phyloP scores from a whole-genome alignment of 2,329 filamentous ascomycete species.

The Fusarium torreyae region DNA sequence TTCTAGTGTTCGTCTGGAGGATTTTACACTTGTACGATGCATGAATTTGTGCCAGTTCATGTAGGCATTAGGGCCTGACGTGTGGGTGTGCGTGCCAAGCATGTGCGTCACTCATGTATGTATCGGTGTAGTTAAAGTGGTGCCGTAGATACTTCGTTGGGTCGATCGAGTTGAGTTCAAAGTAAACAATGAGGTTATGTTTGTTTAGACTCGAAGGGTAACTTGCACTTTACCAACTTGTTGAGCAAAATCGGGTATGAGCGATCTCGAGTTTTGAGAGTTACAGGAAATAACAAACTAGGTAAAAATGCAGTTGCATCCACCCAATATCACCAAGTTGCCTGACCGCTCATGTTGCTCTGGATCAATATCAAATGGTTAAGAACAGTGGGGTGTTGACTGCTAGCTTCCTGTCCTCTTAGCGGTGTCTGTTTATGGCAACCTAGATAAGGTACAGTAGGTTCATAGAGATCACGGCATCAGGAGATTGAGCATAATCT shows the following conservation, averaged over 20 bases:
- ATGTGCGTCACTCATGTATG: conserved; percentile 43
- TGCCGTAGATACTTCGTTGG: conserved; percentile 30
- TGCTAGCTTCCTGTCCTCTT: conserved; percentile 7
- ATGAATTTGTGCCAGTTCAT: conserved; percentile 50
- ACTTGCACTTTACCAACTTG: neutral
- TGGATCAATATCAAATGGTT: conserved; percentile 7
- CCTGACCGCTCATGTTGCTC: conserved; percentile 34
- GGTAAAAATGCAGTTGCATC: conserved; percentile 9
- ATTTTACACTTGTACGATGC: conserved; percentile 21
- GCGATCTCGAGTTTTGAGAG: neutral
- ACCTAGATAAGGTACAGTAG: neutral
- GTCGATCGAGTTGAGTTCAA: conserved; percentile 1
- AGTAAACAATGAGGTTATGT: conserved; percentile 9
- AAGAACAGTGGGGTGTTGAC: conserved; percentile 36
- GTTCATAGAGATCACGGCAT: conserved; percentile 19
- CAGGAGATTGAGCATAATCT: conserved; percentile 5
- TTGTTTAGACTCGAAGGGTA: conserved; percentile 5
- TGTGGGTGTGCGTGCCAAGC: conserved; percentile 49
- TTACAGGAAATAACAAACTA: neutral
- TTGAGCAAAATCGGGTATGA: neutral
- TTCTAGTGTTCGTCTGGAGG: neutral
- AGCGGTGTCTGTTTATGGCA: conserved; percentile 16
- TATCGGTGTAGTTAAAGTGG: conserved; percentile 44
- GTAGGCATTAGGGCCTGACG: conserved; percentile 49
- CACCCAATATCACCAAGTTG: conserved; percentile 6